These are phyloP conservation scores for Ceratobasidium sp. DNA, from an alignment of 1,284 basidiomycete species.

Conservation along the genomic window DNA sequence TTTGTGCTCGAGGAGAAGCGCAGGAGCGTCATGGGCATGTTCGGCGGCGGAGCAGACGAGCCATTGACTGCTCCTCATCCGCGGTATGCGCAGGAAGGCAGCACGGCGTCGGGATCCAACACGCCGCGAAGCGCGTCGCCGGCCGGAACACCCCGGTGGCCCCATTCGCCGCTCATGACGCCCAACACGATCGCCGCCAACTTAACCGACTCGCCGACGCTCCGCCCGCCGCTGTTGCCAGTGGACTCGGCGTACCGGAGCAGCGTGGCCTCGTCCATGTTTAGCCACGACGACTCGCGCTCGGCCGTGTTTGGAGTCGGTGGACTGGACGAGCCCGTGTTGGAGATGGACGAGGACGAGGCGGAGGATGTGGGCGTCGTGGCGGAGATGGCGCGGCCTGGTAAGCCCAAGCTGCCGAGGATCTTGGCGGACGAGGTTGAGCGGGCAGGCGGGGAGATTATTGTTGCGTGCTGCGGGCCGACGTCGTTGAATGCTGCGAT, in stretches of 20 bases:
- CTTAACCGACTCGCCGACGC: conserved; percentile 18
- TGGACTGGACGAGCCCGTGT: conserved; percentile 54
- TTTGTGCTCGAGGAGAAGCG: conserved; percentile 42
- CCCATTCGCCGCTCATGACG: conserved; percentile 37
- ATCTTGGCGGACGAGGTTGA: conserved; percentile 76
- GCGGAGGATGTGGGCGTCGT: conserved; percentile 72
- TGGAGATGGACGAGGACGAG: conserved; percentile 74
- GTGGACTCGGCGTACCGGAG: conserved; percentile 21
- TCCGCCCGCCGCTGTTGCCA: conserved; percentile 7
- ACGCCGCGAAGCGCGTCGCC: conserved; percentile 25
- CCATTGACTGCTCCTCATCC: conserved; percentile 21
- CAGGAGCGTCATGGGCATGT: conserved; percentile 3
- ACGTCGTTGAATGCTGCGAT: conserved; percentile 76
- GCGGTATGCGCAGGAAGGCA: conserved; percentile 19
- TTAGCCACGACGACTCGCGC: conserved; percentile 20
- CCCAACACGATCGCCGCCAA: conserved; percentile 10
- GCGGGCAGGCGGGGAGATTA: conserved; percentile 64
- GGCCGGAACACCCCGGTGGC: conserved; percentile 19
- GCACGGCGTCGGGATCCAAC: conserved; percentile 10
- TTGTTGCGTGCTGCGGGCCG: conserved; percentile 85
- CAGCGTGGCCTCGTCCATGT: conserved; percentile 35
- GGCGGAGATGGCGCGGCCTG: conserved; percentile 75
- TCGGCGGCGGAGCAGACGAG: conserved; percentile 5
- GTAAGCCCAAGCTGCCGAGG: conserved; percentile 76
- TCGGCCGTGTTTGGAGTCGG: conserved; percentile 46